Evolutionary conservation across 192 early-diverging fungal species (phyloP), one percentile per base, ranked within the genome.

Genomic region (Coemansia sp.): DNA sequence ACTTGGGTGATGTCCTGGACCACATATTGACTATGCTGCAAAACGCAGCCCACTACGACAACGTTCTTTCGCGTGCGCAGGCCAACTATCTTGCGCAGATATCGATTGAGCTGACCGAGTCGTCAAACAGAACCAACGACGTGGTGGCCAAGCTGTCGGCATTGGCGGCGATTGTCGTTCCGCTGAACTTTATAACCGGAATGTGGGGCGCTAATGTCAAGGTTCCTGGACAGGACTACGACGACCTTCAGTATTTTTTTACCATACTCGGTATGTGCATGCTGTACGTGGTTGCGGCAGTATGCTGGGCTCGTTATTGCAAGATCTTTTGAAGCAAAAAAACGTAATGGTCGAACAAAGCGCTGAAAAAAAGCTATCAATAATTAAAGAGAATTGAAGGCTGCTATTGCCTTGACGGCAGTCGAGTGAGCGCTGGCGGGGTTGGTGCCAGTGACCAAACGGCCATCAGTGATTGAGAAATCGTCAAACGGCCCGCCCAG

Each of bases 71-170:
- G 6, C 72, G 92, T 6, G 88, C 91, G 10, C 90, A 93, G 59
- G 84, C 89, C 4, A 92, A 91, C 64, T 91, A 93, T 58, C 71
- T 93, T 49, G 89, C 91, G 2, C 88, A 90, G 69, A 89, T 91
- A 33, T 89, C 88, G n/a, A 88, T 93, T 7, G 90, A 91, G 69
- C 84, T 92, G 62, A 90, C 89, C 5, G 85, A 86, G 56, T 85
- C 89, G 5, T 89, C 90, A 35, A 94, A 95, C 79, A 69, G 87
- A 20, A 97, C 94, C 6, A 95, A 93, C 61, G 91, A 92, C 45
- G 93, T 94, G 0, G 91, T 98, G 23, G 90, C 92, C 61, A 89
- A 90, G 63, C 87, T 99, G 73, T 96, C 95, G 1, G 91, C 92
- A 9, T 62, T 98, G 52, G 97, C 94, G 0, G 89, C 88, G 33